Conservation (phyloP, 1,284 basidiomycete species). For the Cutaneotrichosporon spelunceum region DNA sequence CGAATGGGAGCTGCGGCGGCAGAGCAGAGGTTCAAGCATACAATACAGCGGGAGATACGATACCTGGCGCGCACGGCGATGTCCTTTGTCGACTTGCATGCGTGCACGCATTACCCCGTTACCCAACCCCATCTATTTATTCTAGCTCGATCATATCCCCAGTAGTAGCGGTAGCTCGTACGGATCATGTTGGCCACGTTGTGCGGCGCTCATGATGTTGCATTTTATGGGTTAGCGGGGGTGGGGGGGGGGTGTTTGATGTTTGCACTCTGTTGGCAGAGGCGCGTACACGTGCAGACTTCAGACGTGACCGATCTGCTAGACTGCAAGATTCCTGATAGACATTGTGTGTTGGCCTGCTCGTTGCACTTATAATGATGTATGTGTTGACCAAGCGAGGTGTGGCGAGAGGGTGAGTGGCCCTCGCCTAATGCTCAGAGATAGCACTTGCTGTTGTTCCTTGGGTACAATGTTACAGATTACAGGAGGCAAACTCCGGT, state of each 20-base stretch:
- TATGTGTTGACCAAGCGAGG: background rate
- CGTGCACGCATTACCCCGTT: background rate
- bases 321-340: constrained; percentile 1
- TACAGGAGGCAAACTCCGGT: too few species aligned
- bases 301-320: constrained; percentile 1
- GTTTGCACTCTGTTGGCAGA: too few species aligned
- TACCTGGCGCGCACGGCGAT: background rate
- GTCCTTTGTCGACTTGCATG: background rate
- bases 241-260: too few species aligned
- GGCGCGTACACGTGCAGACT: too few species aligned
- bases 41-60: background rate
- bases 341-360: constrained; percentile 2
- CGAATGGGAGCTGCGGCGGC: background rate
- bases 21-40: background rate
- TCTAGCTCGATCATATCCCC: constrained; percentile 1
- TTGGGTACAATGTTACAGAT: too few species aligned
- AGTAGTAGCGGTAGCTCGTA: background rate
- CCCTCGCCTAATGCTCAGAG: background rate
- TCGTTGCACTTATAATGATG: constrained; percentile 7
- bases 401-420: background rate
- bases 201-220: background rate
- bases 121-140: background rate
- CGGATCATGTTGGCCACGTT: background rate
- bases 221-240: background rate
- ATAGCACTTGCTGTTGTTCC: too few species aligned